Percentiles rank a stretch among this genome's conserved stretches.
Conservation (phyloP, 768 basidiomycete genomes). For the Tricholoma hemisulphureum region DNA sequence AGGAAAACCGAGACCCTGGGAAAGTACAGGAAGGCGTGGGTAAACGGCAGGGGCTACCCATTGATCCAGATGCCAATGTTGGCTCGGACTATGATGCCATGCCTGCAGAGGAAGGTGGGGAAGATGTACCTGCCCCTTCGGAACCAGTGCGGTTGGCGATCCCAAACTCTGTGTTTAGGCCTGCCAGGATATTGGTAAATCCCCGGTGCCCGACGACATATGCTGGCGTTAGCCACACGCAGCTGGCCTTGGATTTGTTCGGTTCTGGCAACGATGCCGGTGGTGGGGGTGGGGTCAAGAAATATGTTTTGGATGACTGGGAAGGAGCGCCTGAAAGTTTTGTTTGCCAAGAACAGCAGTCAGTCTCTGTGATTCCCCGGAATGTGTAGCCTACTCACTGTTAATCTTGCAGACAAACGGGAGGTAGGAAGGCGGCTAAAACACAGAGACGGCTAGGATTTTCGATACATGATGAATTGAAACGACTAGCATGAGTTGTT, state of each 20-base stretch:
- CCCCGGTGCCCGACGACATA: slow-evolving; percentile 98
- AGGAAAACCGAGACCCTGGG: slow-evolving; percentile 34
- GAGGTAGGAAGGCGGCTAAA: slow-evolving; percentile 86
- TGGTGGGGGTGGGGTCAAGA: slow-evolving; percentile 42
- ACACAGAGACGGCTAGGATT: slow-evolving; percentile 83
- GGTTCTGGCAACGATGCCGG: slow-evolving; percentile 70
- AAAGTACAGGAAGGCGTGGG: slow-evolving; percentile 27
- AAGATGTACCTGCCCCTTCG: slow-evolving; percentile 38
- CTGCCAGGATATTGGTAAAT: slow-evolving; percentile 92
- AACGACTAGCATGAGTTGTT: slow-evolving; percentile 19
- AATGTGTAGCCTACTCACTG: not conserved
- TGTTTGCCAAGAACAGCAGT: slow-evolving; percentile 96
- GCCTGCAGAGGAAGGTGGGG: slow-evolving; percentile 59
- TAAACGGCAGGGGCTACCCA: slow-evolving; percentile 29
- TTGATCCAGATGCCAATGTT: slow-evolving; percentile 75
- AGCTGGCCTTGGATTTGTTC: slow-evolving; percentile 92
- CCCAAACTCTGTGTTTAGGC: slow-evolving; percentile 84
- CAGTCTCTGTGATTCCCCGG: slow-evolving; percentile 19
- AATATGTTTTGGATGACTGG: slow-evolving; percentile 93
- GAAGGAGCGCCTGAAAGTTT: slow-evolving; percentile 96
- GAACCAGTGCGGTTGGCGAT: slow-evolving; percentile 51
- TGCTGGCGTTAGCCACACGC: slow-evolving; percentile 94
- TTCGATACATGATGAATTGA: slow-evolving; percentile 75
- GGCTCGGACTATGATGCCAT: slow-evolving; percentile 90
- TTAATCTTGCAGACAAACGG: slow-evolving; percentile 60